phyloP scores from a whole-genome alignment of 208 protist genomes.

The Leptomonas pyrrhocoris region DNA sequence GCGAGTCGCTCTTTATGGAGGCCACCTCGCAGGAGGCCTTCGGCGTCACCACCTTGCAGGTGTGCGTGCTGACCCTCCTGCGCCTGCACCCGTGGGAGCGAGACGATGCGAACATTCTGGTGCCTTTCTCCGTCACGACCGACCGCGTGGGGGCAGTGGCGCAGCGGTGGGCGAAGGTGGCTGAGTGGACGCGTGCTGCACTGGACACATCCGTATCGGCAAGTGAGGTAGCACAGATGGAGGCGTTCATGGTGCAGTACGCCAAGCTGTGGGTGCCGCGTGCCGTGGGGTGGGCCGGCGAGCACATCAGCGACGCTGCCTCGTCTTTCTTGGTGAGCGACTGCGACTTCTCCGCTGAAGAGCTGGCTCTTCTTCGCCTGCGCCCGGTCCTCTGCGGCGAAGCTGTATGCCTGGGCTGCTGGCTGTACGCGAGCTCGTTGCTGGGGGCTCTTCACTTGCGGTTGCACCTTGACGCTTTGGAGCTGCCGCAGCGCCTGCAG shows the following conservation, averaged over 20 bases:
- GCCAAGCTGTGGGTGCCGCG: constrained; percentile 33
- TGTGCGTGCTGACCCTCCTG: constrained; percentile 61
- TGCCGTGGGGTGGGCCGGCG: constrained; percentile 26
- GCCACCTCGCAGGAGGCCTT: constrained; percentile 80
- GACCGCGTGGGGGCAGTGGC: constrained; percentile 19
- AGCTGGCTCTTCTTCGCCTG: background rate
- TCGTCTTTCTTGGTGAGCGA: constrained; percentile 11
- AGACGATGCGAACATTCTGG: constrained; percentile 54
- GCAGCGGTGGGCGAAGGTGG: background rate
- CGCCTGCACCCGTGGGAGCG: constrained; percentile 65
- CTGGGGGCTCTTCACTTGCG: constrained; percentile 27
- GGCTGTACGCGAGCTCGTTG: constrained; percentile 29
- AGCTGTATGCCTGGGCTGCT: constrained; percentile 22
- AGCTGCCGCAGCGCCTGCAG: constrained; percentile 15
- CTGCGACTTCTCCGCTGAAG: constrained; percentile 10
- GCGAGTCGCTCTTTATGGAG: constrained; percentile 69
- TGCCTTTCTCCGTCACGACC: constrained; percentile 30
- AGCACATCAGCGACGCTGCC: constrained; percentile 7
- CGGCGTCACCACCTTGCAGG: constrained; percentile 79
- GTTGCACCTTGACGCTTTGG: constrained; percentile 11
- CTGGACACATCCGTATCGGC: background rate
- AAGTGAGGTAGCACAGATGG: constrained; percentile 5
- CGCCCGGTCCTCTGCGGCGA: constrained; percentile 7
- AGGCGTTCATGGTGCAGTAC: constrained; percentile 23
- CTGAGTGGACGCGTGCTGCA: constrained; percentile 1